Percentiles rank a stretch among this genome's conserved stretches.
Conservation (phyloP, 345 rosid species). For the Litchi chinensis region DNA sequence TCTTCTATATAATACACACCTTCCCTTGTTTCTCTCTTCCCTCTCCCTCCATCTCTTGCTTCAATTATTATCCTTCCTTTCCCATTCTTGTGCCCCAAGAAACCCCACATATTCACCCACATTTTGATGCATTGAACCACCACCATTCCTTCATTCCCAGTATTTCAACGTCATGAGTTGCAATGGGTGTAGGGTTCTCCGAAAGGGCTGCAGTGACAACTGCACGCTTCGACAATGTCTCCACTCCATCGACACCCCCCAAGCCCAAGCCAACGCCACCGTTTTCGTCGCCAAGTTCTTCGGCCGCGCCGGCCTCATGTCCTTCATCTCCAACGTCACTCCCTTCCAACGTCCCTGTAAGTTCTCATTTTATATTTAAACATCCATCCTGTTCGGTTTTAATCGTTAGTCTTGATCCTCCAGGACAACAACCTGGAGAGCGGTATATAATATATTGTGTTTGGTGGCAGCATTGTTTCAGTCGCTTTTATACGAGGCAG, state of each 20-base stretch:
- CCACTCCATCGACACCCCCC: slow-evolving; percentile 57
- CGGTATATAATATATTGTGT: background rate
- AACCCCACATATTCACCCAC: slow-evolving; percentile 13
- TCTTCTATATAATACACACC: background rate
- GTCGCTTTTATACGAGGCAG: slow-evolving; percentile 67
- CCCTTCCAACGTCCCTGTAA: slow-evolving; percentile 63
- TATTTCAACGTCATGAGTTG: slow-evolving; percentile 58
- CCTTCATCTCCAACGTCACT: slow-evolving; percentile 74
- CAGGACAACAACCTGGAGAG: no score
- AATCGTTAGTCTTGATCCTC: background rate
- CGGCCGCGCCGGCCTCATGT: slow-evolving; percentile 89
- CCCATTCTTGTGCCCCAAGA: slow-evolving; percentile 10
- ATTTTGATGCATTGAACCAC: background rate
- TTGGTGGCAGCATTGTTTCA: slow-evolving; percentile 57
- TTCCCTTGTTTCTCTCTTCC: slow-evolving; percentile 1
- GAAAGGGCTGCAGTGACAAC: slow-evolving; percentile 81
- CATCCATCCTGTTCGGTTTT: background rate
- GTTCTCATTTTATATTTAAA: background rate
- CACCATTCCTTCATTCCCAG: no score
- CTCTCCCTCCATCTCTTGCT: slow-evolving; percentile 10
- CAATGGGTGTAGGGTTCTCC: slow-evolving; percentile 80
- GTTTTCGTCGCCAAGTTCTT: slow-evolving; percentile 87
- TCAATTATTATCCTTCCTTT: slow-evolving; percentile 14
- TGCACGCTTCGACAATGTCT: slow-evolving; percentile 77
- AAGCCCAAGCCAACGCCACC: slow-evolving; percentile 86